A percentile compares a stretch with the other conserved stretches of the same genome.
These are phyloP conservation scores for Penicillium antarcticum DNA, from an alignment of 495 filamentous ascomycete genomes.

Conservation along the genomic window DNA sequence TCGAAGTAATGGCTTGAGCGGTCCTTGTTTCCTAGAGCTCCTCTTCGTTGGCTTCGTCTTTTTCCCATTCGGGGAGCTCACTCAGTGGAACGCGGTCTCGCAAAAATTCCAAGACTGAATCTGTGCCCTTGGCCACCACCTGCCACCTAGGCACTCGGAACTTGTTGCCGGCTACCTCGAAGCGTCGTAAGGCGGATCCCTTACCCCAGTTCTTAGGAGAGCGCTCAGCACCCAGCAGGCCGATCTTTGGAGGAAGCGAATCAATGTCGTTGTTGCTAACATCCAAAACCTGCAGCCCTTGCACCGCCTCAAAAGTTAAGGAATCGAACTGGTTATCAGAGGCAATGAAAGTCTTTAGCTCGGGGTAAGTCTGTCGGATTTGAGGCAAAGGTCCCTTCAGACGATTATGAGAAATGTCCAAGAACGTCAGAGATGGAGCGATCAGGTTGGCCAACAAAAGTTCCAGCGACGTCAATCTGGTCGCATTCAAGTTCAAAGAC, in stretches of 20 bases:
- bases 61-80: slow-evolving; percentile 46
- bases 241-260: slow-evolving; percentile 71
- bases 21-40: slow-evolving; percentile 6
- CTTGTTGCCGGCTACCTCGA: slow-evolving; percentile 73
- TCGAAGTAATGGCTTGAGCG: neutral
- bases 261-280: slow-evolving; percentile 79
- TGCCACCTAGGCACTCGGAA: slow-evolving; percentile 87
- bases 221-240: slow-evolving; percentile 59
- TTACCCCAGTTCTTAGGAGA: slow-evolving; percentile 34
- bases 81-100: slow-evolving; percentile 71
- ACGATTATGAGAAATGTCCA: slow-evolving; percentile 79
- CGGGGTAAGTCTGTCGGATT: slow-evolving; percentile 58
- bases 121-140: slow-evolving; percentile 82
- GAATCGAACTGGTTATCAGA: slow-evolving; percentile 73
- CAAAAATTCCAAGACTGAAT: slow-evolving; percentile 80
- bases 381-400: slow-evolving; percentile 61
- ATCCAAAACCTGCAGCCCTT: slow-evolving; percentile 73
- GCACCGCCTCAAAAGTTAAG: slow-evolving; percentile 68
- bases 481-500: slow-evolving; percentile 68
- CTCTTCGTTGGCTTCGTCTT: slow-evolving; percentile 14
- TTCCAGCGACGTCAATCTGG: slow-evolving; percentile 62
- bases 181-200: slow-evolving; percentile 40
- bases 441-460: slow-evolving; percentile 60
- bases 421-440: slow-evolving; percentile 67
- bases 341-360: slow-evolving; percentile 61